Percentiles rank a stretch among this genome's conserved stretches.
Conservation (phyloP, 1,139 yeast species). For the Diutina rugosa region DNA sequence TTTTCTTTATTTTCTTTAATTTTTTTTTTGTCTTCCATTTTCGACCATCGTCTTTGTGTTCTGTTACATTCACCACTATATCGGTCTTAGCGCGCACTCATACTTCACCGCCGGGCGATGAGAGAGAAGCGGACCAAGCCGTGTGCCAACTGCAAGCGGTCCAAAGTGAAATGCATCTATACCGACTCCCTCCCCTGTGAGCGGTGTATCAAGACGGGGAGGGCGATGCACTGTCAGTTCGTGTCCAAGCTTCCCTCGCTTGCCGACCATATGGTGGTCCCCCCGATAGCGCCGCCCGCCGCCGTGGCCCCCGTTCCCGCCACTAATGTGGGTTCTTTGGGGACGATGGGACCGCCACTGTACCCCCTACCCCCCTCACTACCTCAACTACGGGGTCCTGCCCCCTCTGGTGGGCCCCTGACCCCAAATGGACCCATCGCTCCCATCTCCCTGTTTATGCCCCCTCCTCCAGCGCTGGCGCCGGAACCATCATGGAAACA, state of each 20-base stretch:
- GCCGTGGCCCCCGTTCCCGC: background rate
- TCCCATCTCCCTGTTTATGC: background rate
- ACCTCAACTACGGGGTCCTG: background rate
- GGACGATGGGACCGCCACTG: background rate
- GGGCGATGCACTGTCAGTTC: constrained; percentile 37
- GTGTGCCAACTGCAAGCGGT: constrained; percentile 48
- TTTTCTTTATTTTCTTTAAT: no score
- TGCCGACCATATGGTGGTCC: constrained; percentile 15
- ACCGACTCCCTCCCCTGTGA: constrained; percentile 39
- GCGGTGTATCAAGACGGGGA: constrained; percentile 39
- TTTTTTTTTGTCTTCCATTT: no score
- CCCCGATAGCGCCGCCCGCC: background rate
- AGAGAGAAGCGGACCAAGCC: constrained; percentile 43
- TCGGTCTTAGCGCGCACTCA: no score
- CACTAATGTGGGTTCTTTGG: background rate
- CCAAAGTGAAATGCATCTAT: constrained; percentile 52
- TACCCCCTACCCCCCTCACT: background rate
- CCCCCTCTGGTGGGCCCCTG: background rate
- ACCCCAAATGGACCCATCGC: background rate
- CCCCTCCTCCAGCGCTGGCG: constrained; percentile 4
- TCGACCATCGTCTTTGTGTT: no score
- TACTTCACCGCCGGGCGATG: background rate
- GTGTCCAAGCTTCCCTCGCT: constrained; percentile 35
- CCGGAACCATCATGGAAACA: constrained; percentile 21
- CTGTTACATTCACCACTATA: no score